These are phyloP conservation scores for Lactarius tabidus DNA, from an alignment of 768 basidiomycete species.

Conservation along the genomic window DNA sequence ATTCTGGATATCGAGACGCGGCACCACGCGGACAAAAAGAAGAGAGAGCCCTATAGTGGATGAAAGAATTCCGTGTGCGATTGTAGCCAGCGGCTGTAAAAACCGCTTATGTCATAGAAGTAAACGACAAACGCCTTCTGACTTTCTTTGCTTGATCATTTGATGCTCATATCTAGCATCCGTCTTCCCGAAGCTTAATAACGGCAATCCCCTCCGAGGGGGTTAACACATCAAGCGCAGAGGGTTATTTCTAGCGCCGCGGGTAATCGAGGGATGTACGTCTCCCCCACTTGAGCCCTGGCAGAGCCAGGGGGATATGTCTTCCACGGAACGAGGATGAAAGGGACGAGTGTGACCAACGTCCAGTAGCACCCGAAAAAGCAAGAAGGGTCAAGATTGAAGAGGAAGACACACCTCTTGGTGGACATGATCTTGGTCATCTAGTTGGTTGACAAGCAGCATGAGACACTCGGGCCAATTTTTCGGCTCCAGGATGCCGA, in stretches of 20 bases:
- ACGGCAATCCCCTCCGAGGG: background rate
- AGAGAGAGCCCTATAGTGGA: background rate
- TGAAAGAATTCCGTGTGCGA: background rate
- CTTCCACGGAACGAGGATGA: background rate
- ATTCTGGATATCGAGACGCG: background rate
- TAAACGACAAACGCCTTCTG: background rate
- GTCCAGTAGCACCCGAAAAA: background rate
- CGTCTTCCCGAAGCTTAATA: conserved; percentile 1
- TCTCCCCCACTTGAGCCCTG: background rate
- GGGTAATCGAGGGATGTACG: background rate
- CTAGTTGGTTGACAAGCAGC: conserved; percentile 75
- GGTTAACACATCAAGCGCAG: background rate
- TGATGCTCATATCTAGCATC: background rate
- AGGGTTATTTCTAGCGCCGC: background rate
- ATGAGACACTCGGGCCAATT: conserved; percentile 96
- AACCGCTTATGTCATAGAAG: background rate
- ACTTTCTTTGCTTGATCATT: background rate
- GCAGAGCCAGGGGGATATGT: background rate
- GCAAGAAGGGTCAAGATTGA: background rate
- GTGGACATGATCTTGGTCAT: conserved; percentile 65
- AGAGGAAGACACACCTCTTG: conserved; percentile 68
- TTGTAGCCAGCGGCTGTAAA: background rate
- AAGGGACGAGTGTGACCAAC: background rate
- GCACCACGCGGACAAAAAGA: background rate
- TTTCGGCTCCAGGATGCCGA: conserved; percentile 82